A percentile compares a stretch with the other conserved stretches of the same genome.
Evolutionary conservation across 2,329 filamentous ascomycete genomes (phyloP).

Genomic region (Pseudopyrenochaeta lycopersici): DNA sequence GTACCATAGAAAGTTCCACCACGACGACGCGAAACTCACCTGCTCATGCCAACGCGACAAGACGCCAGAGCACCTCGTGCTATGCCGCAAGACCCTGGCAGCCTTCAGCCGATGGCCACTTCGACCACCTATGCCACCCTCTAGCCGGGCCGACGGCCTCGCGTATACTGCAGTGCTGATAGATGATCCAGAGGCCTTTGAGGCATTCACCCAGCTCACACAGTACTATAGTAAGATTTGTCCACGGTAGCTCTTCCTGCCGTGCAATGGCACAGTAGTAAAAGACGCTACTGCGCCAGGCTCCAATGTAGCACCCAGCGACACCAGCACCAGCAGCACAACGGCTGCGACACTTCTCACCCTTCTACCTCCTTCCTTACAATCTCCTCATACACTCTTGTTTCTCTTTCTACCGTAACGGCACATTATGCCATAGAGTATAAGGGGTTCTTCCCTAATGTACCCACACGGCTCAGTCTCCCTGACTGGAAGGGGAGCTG

Average conservation of each 20-base stretch:
- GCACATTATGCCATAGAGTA: slow-evolving; percentile 1
- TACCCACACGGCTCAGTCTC: background rate
- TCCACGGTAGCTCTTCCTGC: background rate
- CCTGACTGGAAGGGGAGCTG: slow-evolving; percentile 1
- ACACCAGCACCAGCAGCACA: background rate
- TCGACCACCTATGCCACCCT: no score
- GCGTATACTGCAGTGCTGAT: background rate
- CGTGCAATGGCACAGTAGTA: background rate
- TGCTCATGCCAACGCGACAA: no score
- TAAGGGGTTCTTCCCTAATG: slow-evolving; percentile 1
- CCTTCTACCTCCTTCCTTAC: background rate
- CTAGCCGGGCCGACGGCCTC: background rate
- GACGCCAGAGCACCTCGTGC: no score
- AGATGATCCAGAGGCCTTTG: background rate
- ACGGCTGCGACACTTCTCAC: background rate
- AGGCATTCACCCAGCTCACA: slow-evolving; percentile 4
- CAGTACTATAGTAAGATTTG: slow-evolving; percentile 8
- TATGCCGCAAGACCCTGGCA: no score
- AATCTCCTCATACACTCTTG: no score
- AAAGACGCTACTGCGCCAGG: no score
- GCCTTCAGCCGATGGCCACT: no score
- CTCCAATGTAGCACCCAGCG: background rate
- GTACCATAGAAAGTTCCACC: no score
- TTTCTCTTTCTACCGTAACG: background rate
- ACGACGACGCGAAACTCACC: no score